Evolutionary conservation across 306 rosid species (phyloP), one percentile per base, ranked within the genome.

Genomic region (Vigna unguiculata): DNA sequence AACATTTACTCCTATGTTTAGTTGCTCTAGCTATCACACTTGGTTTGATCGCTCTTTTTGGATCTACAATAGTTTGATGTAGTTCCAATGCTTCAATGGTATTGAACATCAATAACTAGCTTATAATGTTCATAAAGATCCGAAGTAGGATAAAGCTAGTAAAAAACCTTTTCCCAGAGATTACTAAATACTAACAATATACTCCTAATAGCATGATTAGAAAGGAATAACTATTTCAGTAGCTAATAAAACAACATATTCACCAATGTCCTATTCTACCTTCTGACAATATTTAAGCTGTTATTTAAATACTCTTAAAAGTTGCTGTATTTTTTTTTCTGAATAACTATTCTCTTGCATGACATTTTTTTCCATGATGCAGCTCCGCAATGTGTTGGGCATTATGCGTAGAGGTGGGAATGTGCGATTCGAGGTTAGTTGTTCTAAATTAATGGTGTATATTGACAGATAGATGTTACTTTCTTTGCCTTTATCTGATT

Each of bases 341-440:
- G 51, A 69, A 62, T 64, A 4, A 54, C 25, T 62, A 17, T 70
- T 74, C 69, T 36, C 43, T 49, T 75, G 40, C 24, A 57, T 84
- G 36, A 84, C 78, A 24, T 62, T 69, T 63, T 81, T 68, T 38
- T 80, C 59, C 68, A 20, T 30, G 68, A 15, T 84, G 87, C 93
- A 92, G 90, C 87, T 92, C 75, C 91, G 90, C 85, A 92, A 85
- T 85, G 92, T 88, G 51, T 80, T 92, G 82, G 97, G 97, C 74
- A 92, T 88, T 80, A 88, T 90, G 84, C 96, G 96, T 0, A 75
- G 97, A 79, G 96, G 97, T 3, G 93, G 89, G 74, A 79, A 72
- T 68, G 60, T 92, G 82, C 90, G 92, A 59, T 76, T 88, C 21
- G 96, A 92, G 97, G 97, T 92, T 75, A 78, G 92, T 79, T 69